Evolutionary conservation across 371 early-diverging fungal species (phyloP).

Genomic region (Funneliformis caledonium): DNA sequence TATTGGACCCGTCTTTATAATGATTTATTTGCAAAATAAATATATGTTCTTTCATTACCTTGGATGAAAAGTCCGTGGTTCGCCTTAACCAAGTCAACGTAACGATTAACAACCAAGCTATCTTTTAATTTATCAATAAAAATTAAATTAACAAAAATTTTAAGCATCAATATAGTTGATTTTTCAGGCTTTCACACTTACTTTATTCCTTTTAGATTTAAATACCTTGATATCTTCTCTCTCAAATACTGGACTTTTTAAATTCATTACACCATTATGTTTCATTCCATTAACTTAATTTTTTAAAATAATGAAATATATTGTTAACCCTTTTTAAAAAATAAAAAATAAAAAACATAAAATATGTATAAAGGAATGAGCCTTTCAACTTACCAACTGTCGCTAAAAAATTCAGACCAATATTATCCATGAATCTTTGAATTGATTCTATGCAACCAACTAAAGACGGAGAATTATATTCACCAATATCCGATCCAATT

Average conservation of each 20-base stretch:
- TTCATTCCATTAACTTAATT: conserved; percentile 7
- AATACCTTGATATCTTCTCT: background rate
- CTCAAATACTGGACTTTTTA: background rate
- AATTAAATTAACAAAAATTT: background rate
- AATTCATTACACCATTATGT: background rate
- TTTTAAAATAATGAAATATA: background rate
- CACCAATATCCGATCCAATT: background rate
- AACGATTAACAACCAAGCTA: background rate
- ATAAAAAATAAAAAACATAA: background rate
- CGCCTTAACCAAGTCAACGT: background rate
- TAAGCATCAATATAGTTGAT: background rate
- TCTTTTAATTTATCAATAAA: background rate
- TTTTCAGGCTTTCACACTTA: background rate
- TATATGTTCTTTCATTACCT: background rate
- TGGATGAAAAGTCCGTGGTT: background rate
- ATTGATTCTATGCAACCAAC: background rate
- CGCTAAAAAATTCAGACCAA: background rate
- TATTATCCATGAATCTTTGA: background rate
- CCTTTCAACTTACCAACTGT: background rate
- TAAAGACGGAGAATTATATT: background rate
- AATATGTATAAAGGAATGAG: background rate
- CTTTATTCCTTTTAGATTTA: background rate
- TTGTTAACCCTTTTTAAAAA: too few species aligned
- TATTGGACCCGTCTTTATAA: too few species aligned
- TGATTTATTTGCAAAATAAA: background rate